A percentile compares a stretch with the other conserved stretches of the same genome.
These are phyloP conservation scores for Geotrichum europaeum DNA, from an alignment of 1,139 yeast genomes.

Conservation along the genomic window DNA sequence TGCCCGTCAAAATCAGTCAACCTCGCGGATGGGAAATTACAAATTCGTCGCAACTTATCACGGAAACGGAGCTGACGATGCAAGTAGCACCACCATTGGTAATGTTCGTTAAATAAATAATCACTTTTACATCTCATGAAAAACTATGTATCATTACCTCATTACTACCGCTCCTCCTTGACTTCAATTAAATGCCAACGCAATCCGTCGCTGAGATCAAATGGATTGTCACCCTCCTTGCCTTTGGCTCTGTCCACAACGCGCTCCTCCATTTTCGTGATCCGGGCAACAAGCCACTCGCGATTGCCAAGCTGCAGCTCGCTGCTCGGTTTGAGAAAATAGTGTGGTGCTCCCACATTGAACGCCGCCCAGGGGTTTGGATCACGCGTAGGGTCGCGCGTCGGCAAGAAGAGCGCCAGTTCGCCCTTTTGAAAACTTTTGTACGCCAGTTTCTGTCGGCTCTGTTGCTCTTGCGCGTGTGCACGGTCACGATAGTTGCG, in stretches of 20 bases:
- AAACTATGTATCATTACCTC: neutral
- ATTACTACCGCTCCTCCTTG: constrained; percentile 24
- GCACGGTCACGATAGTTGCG: constrained; percentile 44
- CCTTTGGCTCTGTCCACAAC: constrained; percentile 28
- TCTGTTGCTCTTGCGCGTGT: constrained; percentile 34
- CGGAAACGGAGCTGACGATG: neutral
- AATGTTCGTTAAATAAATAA: neutral
- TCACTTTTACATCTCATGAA: neutral
- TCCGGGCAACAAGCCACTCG: constrained; percentile 72
- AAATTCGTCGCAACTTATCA: neutral
- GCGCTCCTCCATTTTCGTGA: constrained; percentile 45
- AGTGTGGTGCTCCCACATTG: constrained; percentile 75
- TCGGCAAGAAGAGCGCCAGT: constrained; percentile 75
- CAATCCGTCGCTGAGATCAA: constrained; percentile 46
- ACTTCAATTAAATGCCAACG: constrained; percentile 36
- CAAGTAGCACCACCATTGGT: neutral
- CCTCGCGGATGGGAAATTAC: neutral
- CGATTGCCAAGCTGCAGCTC: constrained; percentile 36
- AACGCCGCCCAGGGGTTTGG: constrained; percentile 81
- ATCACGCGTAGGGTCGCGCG: constrained; percentile 44
- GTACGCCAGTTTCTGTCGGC: constrained; percentile 54
- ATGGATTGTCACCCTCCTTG: constrained; percentile 37
- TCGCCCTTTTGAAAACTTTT: constrained; percentile 60
- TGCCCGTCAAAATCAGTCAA: neutral
- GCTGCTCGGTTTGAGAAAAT: constrained; percentile 46